Evolutionary conservation across 306 rosid genomes (phyloP).

Genomic region (Senna siamea): DNA sequence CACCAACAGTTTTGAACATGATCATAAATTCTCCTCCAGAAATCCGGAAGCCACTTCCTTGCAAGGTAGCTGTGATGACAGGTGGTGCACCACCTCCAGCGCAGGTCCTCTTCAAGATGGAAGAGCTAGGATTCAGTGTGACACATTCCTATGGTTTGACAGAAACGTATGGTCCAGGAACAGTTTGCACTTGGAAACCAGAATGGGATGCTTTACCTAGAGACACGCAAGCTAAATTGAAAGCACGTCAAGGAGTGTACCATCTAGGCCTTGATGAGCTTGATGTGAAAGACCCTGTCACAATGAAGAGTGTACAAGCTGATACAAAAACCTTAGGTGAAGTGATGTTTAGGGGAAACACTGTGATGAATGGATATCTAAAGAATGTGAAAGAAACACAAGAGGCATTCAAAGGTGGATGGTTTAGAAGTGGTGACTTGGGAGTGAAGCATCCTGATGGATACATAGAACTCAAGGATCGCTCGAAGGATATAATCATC

Average conservation of each 20-base stretch:
- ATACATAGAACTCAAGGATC: conserved; percentile 80
- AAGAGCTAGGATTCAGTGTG: conserved; percentile 67
- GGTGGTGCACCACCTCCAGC: conserved; percentile 90
- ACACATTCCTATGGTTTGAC: conserved; percentile 81
- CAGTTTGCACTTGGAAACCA: conserved; percentile 76
- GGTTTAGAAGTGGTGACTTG: conserved; percentile 84
- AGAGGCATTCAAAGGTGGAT: conserved; percentile 79
- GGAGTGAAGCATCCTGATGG: conserved; percentile 85
- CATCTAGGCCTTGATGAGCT: conserved; percentile 75
- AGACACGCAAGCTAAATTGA: conserved; percentile 64
- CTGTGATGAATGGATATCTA: conserved; percentile 85
- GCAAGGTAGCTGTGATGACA: conserved; percentile 64
- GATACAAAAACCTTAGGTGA: conserved; percentile 87
- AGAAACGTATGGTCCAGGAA: conserved; percentile 83
- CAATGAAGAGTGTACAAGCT: conserved; percentile 79
- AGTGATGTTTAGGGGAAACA: conserved; percentile 89
- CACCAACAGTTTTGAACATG: conserved; percentile 81
- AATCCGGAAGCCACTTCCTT: conserved; percentile 59
- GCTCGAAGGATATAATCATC: conserved; percentile 83
- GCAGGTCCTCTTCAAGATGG: conserved; percentile 62
- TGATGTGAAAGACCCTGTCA: conserved; percentile 72
- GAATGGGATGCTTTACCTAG: conserved; percentile 74
- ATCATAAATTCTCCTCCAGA: conserved; percentile 59
- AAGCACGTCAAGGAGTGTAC: conserved; percentile 76
- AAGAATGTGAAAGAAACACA: conserved; percentile 65